A percentile compares a stretch with the other conserved stretches of the same genome.
Evolutionary conservation across 73 alveolate species (phyloP).

Genomic region (Urostyla sp.): DNA sequence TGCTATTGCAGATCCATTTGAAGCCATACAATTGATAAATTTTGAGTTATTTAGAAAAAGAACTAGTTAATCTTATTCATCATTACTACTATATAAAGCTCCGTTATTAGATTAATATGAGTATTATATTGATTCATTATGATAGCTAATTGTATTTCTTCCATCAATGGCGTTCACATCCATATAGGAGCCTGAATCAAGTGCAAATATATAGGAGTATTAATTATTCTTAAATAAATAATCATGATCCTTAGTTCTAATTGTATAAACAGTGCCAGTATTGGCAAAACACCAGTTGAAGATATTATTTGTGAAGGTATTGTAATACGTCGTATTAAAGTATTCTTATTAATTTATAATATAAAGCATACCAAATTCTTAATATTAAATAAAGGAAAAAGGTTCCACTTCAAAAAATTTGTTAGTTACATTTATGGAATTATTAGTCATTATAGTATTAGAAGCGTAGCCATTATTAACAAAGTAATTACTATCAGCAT

Average conservation of each 20-base stretch:
- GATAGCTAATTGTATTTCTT: too few relatives aligned
- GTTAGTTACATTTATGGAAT: background rate
- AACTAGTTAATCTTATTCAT: too few relatives aligned
- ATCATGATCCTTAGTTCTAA: background rate
- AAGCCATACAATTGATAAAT: too few relatives aligned
- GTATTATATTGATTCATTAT: too few relatives aligned
- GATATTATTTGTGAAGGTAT: constrained; percentile 7
- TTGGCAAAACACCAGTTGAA: constrained; percentile 28
- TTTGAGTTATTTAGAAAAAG: too few relatives aligned
- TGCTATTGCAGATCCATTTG: too few relatives aligned
- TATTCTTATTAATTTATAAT: background rate
- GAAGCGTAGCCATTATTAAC: constrained; percentile 26
- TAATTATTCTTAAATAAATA: too few relatives aligned
- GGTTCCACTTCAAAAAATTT: background rate
- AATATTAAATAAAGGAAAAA: background rate
- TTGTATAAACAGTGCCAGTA: constrained; percentile 8
- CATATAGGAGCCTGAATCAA: too few relatives aligned
- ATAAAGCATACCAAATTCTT: constrained; percentile 9
- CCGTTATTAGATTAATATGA: too few relatives aligned
- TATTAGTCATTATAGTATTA: background rate
- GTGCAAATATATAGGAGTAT: too few relatives aligned
- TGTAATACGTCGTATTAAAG: constrained; percentile 1
- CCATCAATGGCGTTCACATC: too few relatives aligned
- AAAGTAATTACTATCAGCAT: constrained; percentile 1
- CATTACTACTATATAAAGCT: too few relatives aligned